Evolutionary conservation across 2,329 filamentous ascomycete genomes (phyloP).

Genomic region (Pseudogymnoascus sp.): DNA sequence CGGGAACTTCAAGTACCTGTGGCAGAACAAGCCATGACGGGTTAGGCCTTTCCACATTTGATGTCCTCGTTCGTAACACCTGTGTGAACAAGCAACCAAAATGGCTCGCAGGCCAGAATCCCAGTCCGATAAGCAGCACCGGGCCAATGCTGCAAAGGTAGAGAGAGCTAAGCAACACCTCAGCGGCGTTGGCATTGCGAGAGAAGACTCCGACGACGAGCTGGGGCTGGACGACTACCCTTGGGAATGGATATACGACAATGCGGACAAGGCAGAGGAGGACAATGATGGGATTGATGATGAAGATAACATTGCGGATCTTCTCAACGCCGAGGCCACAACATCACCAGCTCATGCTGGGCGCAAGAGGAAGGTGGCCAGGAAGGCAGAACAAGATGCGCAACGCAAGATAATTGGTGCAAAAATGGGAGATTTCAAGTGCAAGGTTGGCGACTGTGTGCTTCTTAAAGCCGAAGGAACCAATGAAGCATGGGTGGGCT

Average conservation of each 20-base stretch:
- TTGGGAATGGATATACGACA: slow-evolving; percentile 74
- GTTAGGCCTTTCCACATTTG: not conserved
- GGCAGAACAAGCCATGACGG: not conserved
- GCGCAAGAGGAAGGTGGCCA: slow-evolving; percentile 22
- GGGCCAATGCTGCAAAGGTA: slow-evolving; percentile 21
- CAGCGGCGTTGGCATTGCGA: slow-evolving; percentile 12
- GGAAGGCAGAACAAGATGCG: slow-evolving; percentile 22
- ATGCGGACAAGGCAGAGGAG: slow-evolving; percentile 13
- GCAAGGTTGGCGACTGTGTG: slow-evolving; percentile 73
- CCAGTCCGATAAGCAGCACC: slow-evolving; percentile 15
- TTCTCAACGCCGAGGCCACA: slow-evolving; percentile 16
- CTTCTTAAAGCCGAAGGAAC: slow-evolving; percentile 80
- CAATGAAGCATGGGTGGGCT: slow-evolving; percentile 85
- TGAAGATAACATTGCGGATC: slow-evolving; percentile 16
- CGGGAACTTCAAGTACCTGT: not conserved
- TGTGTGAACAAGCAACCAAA: slow-evolving; percentile 10
- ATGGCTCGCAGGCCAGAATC: slow-evolving; percentile 24
- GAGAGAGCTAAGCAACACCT: slow-evolving; percentile 37
- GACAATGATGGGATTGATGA: slow-evolving; percentile 2
- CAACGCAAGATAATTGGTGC: slow-evolving; percentile 65
- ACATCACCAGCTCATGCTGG: slow-evolving; percentile 13
- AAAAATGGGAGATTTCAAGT: slow-evolving; percentile 72
- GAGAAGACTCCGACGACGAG: slow-evolving; percentile 85
- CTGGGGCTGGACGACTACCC: slow-evolving; percentile 63
- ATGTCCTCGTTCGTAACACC: not conserved